These are phyloP conservation scores for Plectosphaerella sp. DNA, from an alignment of 2,329 filamentous ascomycete genomes.

Conservation along the genomic window DNA sequence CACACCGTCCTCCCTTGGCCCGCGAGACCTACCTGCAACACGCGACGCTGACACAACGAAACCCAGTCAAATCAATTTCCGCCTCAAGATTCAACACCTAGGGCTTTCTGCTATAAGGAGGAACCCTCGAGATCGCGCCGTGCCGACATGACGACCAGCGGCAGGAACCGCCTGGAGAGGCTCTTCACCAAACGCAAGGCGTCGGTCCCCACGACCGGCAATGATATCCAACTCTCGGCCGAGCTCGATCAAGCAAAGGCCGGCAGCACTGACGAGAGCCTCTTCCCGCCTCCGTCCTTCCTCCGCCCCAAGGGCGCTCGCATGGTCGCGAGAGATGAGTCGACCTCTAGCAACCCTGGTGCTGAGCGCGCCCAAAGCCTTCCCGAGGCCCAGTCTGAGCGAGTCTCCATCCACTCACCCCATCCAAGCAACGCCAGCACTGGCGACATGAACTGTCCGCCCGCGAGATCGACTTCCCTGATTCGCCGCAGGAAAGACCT, in stretches of 20 bases:
- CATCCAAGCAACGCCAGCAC: conserved; percentile 9
- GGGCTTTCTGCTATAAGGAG: background rate
- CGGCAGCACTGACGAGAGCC: too few species aligned
- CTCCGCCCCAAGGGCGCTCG: conserved; percentile 49
- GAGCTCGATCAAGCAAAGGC: conserved; percentile 12
- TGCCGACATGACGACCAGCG: conserved; percentile 7
- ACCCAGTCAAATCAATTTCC: background rate
- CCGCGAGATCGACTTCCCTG: conserved; percentile 8
- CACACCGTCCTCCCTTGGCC: background rate
- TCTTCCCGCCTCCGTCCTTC: conserved; percentile 48
- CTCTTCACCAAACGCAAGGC: conserved; percentile 43
- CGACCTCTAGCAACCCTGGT: conserved; percentile 5
- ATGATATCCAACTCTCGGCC: conserved; percentile 14
- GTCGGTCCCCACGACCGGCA: conserved; percentile 16
- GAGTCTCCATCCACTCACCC: conserved; percentile 11
- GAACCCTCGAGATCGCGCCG: background rate
- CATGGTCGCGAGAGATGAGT: conserved; percentile 54
- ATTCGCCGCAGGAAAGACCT: conserved; percentile 2
- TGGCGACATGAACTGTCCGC: background rate
- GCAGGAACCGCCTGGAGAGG: conserved; percentile 34
- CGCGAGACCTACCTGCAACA: background rate
- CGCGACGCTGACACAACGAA: background rate
- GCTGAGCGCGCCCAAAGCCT: conserved; percentile 10
- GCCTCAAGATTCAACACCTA: background rate
- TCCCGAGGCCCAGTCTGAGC: conserved; percentile 10